Percentiles rank a stretch among this genome's conserved stretches.
These are phyloP conservation scores for Malus sieversii DNA, from an alignment of 306 rosid genomes.

Conservation along the genomic window DNA sequence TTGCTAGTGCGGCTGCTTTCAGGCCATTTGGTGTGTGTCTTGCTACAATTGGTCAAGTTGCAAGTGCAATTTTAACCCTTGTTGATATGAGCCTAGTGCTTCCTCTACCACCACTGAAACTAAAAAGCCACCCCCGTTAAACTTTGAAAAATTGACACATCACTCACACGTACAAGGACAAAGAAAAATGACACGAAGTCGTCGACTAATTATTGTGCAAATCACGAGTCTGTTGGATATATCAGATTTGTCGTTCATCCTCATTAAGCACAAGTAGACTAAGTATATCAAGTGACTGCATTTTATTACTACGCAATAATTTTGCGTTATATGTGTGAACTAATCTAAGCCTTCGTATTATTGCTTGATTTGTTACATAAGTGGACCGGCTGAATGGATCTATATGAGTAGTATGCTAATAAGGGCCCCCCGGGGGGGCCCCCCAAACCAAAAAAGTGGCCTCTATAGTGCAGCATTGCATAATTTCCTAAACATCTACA, in stretches of 20 bases:
- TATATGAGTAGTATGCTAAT: neutral
- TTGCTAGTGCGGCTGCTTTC: neutral
- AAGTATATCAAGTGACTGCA: no score
- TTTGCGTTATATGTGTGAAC: neutral
- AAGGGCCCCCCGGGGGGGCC: no score
- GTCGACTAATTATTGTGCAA: no score
- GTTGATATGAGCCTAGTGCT: neutral
- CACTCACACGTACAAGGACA: neutral
- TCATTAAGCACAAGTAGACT: no score
- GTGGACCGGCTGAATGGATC: neutral
- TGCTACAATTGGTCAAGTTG: neutral
- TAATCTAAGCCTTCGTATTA: neutral
- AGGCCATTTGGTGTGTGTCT: neutral
- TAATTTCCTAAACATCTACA: conserved; percentile 13
- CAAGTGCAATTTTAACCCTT: neutral
- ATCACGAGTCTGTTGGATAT: no score
- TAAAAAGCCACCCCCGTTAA: neutral
- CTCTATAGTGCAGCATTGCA: neutral
- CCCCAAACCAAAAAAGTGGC: neutral
- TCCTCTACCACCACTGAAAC: no score
- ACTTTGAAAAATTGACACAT: neutral
- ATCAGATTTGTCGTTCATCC: no score
- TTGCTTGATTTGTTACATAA: neutral
- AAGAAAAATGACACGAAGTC: neutral
- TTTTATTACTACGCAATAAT: no score